Evolutionary conservation across 768 basidiomycete genomes (phyloP), one percentile per base, ranked within the genome.

Genomic region (Psilocybe azurescens): DNA sequence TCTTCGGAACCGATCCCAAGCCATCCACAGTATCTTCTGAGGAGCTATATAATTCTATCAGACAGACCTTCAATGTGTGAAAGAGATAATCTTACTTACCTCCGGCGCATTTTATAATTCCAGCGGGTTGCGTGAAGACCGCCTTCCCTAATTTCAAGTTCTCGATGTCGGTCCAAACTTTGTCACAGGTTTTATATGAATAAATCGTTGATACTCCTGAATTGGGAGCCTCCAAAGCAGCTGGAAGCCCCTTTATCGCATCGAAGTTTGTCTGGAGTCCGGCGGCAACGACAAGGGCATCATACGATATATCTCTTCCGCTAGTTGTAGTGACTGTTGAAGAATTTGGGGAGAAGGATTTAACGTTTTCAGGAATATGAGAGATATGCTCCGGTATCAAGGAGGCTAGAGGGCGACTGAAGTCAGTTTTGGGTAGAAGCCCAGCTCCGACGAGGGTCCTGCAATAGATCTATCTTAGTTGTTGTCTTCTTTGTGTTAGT

Each of bases 1-100:
- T 70, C 74, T 81, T 59, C 83, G 81, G 73, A 83, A 94, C 52
- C 88, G 80, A 71, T 95, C 93, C 92, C 93, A 94, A 50, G 93
- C 91, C 91, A 95, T 94, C 94, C 94, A 97, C 92, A 97, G 95
- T 57, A 95, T 91, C 76, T 96, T 95, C 72, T 94, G 92, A 18
- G 92, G 91, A 14, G 89, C 91, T 92, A 65, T 20, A 46, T 29
- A 53, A 2, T 7, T 11, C 14, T 32, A 2, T 47, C 56, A 58
- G 56, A 65, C 14, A 52, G 46, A 51, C 54, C n/a, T 63, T 56
- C 56, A 44, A 13, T 10, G 32, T 5, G 18, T 10, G 49, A 14
- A 54, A 32, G 18, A 32, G 55, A 53, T 7, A 29, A 16, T 53
- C 66, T 66, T 69, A 91, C 66, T 66, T 69, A 91, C 93, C 92